phyloP scores from a whole-genome alignment of 179 eudicot genomes.

The Silene vulgaris region DNA sequence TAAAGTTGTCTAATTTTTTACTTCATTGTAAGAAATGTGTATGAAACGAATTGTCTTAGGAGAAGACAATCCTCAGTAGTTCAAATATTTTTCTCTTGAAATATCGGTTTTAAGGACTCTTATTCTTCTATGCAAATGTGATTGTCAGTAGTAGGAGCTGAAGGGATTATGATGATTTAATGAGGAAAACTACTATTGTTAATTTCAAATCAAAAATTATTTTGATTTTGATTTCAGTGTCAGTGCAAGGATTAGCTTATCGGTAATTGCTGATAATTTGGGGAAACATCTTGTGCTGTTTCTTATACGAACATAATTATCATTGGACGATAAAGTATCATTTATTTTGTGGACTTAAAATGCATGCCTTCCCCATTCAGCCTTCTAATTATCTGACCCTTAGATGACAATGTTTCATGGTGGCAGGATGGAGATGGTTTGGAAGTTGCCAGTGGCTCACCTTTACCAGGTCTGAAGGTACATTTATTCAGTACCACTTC shows the following conservation, averaged over 20 bases:
- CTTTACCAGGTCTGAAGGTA: conserved; percentile 98
- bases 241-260: too few species aligned
- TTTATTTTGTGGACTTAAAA: background rate
- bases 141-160: background rate
- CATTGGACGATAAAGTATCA: background rate
- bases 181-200: background rate
- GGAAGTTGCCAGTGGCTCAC: conserved; percentile 83
- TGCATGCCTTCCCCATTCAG: background rate
- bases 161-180: background rate
- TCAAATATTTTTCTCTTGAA: background rate
- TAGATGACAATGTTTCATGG: conserved; percentile 18
- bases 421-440: conserved; percentile 46
- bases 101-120: background rate
- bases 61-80: background rate
- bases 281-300: background rate
- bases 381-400: conserved; percentile 10
- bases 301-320: background rate
- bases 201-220: background rate
- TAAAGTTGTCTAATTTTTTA: background rate
- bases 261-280: conserved; percentile 7
- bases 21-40: background rate
- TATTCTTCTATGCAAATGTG: too few species aligned
- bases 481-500: conserved; percentile 29
- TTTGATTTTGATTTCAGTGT: background rate
- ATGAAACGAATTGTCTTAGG: background rate